Evolutionary conservation across 768 basidiomycete species (phyloP).

Genomic region (Serpula lacrymans): DNA sequence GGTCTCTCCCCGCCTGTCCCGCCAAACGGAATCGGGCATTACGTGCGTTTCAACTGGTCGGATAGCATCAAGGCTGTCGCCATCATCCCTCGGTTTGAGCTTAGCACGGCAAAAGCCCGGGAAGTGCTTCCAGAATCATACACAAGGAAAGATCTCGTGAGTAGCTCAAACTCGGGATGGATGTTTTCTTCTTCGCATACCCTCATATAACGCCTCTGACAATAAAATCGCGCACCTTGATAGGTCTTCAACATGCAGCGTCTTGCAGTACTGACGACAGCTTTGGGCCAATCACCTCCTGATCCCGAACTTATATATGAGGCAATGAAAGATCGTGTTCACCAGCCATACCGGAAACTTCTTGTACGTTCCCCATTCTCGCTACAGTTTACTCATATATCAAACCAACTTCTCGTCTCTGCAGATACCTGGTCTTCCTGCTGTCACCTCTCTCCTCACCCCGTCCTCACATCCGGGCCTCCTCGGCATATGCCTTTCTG

Average conservation of each 20-base stretch:
- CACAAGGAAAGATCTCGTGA: conserved; percentile 85
- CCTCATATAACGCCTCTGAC: conserved; percentile 2
- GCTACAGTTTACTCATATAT: background rate
- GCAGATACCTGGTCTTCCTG: conserved; percentile 93
- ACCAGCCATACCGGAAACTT: conserved; percentile 91
- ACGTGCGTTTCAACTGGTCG: conserved; percentile 85
- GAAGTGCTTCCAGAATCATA: conserved; percentile 84
- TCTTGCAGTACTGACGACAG: conserved; percentile 92
- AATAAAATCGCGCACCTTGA: background rate
- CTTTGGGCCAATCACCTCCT: conserved; percentile 84
- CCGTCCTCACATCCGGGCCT: conserved; percentile 90
- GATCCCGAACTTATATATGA: conserved; percentile 97
- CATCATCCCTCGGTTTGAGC: conserved; percentile 92
- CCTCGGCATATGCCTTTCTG: conserved; percentile 95
- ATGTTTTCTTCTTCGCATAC: background rate
- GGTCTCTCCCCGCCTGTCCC: conserved; percentile 85
- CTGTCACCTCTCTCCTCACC: conserved; percentile 86
- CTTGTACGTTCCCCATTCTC: conserved; percentile 51
- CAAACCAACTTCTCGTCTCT: background rate
- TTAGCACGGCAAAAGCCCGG: conserved; percentile 93
- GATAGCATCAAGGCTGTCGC: conserved; percentile 85
- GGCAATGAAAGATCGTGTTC: conserved; percentile 97
- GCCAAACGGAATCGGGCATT: conserved; percentile 90
- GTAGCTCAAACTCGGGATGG: conserved; percentile 25
- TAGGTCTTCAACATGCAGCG: conserved; percentile 98